Evolutionary conservation across 192 early-diverging fungal species (phyloP).

Genomic region (Podochytrium sp.): DNA sequence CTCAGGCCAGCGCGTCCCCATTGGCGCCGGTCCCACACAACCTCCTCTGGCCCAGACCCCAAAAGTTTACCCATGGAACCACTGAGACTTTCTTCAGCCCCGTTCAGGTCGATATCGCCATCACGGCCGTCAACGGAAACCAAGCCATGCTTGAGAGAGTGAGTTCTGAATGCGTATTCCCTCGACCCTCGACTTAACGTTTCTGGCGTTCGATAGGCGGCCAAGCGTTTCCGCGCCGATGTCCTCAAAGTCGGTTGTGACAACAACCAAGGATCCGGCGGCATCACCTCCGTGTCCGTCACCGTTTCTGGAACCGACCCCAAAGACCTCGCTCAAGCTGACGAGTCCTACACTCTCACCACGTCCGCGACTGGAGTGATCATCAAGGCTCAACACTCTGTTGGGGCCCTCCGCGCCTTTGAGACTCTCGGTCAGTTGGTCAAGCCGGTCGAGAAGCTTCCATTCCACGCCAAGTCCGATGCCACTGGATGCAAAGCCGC

Average conservation of each 20-base stretch:
- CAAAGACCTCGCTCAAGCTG: slow-evolving; percentile 40
- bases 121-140: neutral
- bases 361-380: neutral
- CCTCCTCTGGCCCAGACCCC: slow-evolving; percentile 29
- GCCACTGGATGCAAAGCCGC: slow-evolving; percentile 48
- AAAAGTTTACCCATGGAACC: slow-evolving; percentile 1
- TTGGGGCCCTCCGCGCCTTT: slow-evolving; percentile 73
- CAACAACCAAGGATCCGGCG: neutral
- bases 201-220: too few species aligned
- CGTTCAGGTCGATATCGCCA: neutral
- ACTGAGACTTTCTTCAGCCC: neutral
- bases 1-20: slow-evolving; percentile 3
- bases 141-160: neutral
- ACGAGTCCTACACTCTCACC: slow-evolving; percentile 27
- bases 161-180: neutral
- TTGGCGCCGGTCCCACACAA: neutral
- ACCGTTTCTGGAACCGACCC: slow-evolving; percentile 12
- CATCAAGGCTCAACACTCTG: slow-evolving; percentile 61
- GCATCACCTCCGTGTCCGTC: neutral
- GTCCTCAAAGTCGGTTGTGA: neutral
- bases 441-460: neutral
- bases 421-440: slow-evolving; percentile 76
- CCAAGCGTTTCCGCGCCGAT: neutral
- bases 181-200: too few species aligned
- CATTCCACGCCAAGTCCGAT: slow-evolving; percentile 53